A percentile compares a stretch with the other conserved stretches of the same genome.
phyloP scores from a whole-genome alignment of 805 yeast species.

The Soucietia sequanensis region DNA sequence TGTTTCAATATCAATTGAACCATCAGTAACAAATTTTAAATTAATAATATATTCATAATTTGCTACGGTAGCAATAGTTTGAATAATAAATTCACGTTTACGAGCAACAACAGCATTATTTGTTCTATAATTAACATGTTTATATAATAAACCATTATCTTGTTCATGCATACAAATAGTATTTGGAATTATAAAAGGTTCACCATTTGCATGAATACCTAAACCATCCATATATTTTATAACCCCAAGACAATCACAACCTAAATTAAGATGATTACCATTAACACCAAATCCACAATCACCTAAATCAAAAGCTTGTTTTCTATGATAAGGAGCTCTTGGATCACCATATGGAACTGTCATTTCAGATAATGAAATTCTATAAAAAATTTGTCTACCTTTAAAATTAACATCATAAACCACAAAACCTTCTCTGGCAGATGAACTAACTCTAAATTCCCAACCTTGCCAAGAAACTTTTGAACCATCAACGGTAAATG shows the following conservation, averaged over 20 bases:
- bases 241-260: slow-evolving; percentile 82
- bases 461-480: slow-evolving; percentile 80
- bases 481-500: slow-evolving; percentile 57
- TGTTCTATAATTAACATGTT: slow-evolving; percentile 80
- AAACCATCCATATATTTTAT: slow-evolving; percentile 70
- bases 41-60: slow-evolving; percentile 79
- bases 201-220: slow-evolving; percentile 57
- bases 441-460: slow-evolving; percentile 71
- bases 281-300: slow-evolving; percentile 79
- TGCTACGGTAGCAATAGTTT: slow-evolving; percentile 81
- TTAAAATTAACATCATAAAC: slow-evolving; percentile 70
- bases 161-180: slow-evolving; percentile 81
- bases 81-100: slow-evolving; percentile 75
- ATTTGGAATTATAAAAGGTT: slow-evolving; percentile 60
- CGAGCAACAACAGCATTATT: slow-evolving; percentile 68
- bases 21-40: slow-evolving; percentile 72
- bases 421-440: slow-evolving; percentile 78
- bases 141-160: slow-evolving; percentile 72
- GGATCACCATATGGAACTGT: slow-evolving; percentile 89
- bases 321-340: slow-evolving; percentile 75
- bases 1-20: slow-evolving; percentile 72
- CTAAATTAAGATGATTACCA: slow-evolving; percentile 66
- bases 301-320: slow-evolving; percentile 84
- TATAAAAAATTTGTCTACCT: slow-evolving; percentile 73
- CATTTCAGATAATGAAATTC: slow-evolving; percentile 77